Evolutionary conservation across 306 rosid species (phyloP).

Genomic region (Pterocarpus santalinus): DNA sequence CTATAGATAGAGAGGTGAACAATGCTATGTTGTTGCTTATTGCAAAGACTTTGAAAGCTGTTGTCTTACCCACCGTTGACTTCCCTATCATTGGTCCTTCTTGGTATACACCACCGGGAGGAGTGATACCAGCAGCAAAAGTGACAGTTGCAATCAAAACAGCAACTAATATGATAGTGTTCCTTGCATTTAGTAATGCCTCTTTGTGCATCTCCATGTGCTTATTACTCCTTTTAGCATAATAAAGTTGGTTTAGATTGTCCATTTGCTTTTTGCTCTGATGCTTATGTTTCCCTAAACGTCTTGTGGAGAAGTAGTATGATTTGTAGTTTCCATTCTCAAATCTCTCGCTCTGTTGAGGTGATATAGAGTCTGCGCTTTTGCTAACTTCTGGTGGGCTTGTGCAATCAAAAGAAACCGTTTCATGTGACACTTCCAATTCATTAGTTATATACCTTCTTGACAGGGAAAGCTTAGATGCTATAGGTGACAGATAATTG

Average conservation of each 20-base stretch:
- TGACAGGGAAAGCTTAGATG: constrained; percentile 44
- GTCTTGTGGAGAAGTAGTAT: constrained; percentile 42
- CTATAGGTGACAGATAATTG: constrained; percentile 39
- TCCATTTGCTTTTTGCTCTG: constrained; percentile 45
- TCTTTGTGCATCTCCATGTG: constrained; percentile 63
- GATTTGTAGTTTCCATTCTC: constrained; percentile 47
- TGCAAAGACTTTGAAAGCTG: constrained; percentile 69
- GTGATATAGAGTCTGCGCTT: constrained; percentile 50
- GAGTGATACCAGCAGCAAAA: constrained; percentile 70
- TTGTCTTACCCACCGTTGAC: constrained; percentile 49
- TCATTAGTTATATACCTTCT: constrained; percentile 41
- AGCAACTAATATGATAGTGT: constrained; percentile 68
- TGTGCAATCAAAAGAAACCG: constrained; percentile 44
- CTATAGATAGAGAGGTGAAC: constrained; percentile 68
- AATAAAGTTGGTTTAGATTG: constrained; percentile 22
- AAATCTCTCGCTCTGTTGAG: constrained; percentile 39
- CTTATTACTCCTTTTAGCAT: constrained; percentile 26
- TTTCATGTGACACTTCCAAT: constrained; percentile 49
- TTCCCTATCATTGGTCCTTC: constrained; percentile 60
- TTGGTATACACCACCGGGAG: constrained; percentile 73
- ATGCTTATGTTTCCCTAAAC: constrained; percentile 37
- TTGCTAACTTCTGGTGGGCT: constrained; percentile 46
- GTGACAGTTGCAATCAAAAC: constrained; percentile 75
- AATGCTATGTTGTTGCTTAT: constrained; percentile 68
- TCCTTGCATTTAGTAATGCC: constrained; percentile 77